A percentile compares a stretch with the other conserved stretches of the same genome.
Evolutionary conservation across 331 rosid genomes (phyloP).

Genomic region (Quercus tomentella): DNA sequence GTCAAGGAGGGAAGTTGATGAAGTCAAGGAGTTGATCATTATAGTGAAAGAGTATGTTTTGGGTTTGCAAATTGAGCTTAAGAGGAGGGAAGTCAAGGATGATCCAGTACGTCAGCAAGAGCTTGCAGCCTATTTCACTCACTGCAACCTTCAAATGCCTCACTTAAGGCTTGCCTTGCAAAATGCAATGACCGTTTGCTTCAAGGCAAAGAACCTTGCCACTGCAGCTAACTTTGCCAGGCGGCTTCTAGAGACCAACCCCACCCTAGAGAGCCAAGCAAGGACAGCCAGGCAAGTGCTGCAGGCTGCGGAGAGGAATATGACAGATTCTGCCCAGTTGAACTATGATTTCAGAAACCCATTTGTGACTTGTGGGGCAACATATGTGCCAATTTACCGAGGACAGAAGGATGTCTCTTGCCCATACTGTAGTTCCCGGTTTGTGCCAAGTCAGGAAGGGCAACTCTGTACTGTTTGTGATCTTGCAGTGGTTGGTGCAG

Average conservation of each 20-base stretch:
- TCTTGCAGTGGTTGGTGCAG: constrained; percentile 75
- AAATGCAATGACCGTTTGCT: constrained; percentile 77
- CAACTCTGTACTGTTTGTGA: constrained; percentile 81
- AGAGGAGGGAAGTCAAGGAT: constrained; percentile 77
- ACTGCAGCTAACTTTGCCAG: constrained; percentile 87
- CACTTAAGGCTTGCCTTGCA: constrained; percentile 88
- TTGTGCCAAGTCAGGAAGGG: constrained; percentile 83
- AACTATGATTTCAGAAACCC: constrained; percentile 93
- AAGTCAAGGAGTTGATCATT: constrained; percentile 79
- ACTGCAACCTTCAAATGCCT: constrained; percentile 89
- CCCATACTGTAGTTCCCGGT: constrained; percentile 82
- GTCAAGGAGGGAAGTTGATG: constrained; percentile 95
- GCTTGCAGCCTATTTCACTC: constrained; percentile 95
- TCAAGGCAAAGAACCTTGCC: constrained; percentile 79
- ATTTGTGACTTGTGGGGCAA: constrained; percentile 89
- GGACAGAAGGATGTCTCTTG: constrained; percentile 89
- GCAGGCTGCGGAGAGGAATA: constrained; percentile 86
- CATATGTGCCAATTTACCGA: constrained; percentile 82
- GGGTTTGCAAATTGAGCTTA: constrained; percentile 86
- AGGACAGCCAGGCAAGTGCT: constrained; percentile 85
- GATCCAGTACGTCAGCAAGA: constrained; percentile 77
- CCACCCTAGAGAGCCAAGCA: constrained; percentile 75
- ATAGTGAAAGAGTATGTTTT: constrained; percentile 83
- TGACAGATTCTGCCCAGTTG: constrained; percentile 66
- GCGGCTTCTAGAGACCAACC: constrained; percentile 88